Conservation (phyloP, 2,329 filamentous ascomycete species). For the Talaromyces albobiverticillius region DNA sequence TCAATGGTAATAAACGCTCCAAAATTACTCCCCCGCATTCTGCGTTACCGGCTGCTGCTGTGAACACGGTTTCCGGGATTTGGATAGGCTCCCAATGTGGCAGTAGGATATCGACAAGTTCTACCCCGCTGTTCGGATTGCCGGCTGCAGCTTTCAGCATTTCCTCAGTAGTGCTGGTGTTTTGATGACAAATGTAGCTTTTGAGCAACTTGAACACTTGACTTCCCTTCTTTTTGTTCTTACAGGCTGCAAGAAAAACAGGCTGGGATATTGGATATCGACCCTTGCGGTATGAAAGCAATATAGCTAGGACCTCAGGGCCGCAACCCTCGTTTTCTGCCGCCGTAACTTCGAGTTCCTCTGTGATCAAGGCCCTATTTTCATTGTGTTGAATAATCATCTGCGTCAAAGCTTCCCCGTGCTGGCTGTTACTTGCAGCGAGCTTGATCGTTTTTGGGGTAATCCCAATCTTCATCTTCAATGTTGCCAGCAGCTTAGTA, state of each 20-base stretch:
- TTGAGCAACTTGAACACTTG: conserved; percentile 1
- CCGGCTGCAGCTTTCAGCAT: neutral
- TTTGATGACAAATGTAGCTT: neutral
- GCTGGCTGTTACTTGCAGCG: neutral
- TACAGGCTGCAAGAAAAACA: neutral
- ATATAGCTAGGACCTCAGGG: neutral
- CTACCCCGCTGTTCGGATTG: neutral
- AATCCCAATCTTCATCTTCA: neutral
- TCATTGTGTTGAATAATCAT: conserved; percentile 1
- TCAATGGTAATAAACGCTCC: neutral
- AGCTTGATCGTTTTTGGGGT: neutral
- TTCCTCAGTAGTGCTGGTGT: neutral
- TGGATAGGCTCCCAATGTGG: neutral
- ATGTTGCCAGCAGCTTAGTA: neutral
- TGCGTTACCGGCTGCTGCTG: conserved; percentile 1
- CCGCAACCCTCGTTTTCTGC: neutral
- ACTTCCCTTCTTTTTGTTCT: neutral
- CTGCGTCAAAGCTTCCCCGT: conserved; percentile 1
- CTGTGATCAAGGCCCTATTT: neutral
- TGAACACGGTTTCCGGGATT: conserved; percentile 2
- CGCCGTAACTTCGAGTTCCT: conserved; percentile 1
- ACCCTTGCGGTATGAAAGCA: neutral
- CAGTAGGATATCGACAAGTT: conserved; percentile 3
- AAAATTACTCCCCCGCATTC: neutral
- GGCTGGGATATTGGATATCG: neutral